Conservation (phyloP, 176 grass and related monocot species). For the Poa pratensis region DNA sequence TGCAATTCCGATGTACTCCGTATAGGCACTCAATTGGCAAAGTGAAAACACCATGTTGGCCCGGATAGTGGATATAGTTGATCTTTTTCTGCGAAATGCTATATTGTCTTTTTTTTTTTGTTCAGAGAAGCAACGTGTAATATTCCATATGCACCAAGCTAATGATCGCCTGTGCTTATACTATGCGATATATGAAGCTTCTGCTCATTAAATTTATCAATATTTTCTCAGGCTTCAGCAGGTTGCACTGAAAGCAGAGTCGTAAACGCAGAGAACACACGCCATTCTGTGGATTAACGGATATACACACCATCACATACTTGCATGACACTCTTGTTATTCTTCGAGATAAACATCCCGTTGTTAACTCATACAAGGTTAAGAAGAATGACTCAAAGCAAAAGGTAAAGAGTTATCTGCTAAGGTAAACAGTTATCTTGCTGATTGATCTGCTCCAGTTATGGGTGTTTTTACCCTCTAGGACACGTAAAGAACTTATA, state of each 20-base stretch:
- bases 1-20: neutral
- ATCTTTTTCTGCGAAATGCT: no score
- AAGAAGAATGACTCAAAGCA: neutral
- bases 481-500: slow-evolving; percentile 37
- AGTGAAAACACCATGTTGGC: neutral
- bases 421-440: no score
- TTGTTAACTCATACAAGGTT: neutral
- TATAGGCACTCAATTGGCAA: neutral
- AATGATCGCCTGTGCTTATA: no score
- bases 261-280: neutral
- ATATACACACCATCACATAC: neutral
- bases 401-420: neutral
- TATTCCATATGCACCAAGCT: no score
- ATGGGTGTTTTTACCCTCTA: slow-evolving; percentile 18
- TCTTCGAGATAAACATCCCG: neutral
- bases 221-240: no score
- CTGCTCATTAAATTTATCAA: no score
- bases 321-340: neutral
- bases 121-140: no score
- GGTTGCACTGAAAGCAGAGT: neutral
- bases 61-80: no score
- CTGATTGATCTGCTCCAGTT: neutral
- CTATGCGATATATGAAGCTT: no score
- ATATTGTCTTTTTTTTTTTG: no score
- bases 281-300: neutral